Base-by-base conservation (phyloP, 2,329 filamentous ascomycete genomes). In the Thielaviopsis ethacetica region DNA sequence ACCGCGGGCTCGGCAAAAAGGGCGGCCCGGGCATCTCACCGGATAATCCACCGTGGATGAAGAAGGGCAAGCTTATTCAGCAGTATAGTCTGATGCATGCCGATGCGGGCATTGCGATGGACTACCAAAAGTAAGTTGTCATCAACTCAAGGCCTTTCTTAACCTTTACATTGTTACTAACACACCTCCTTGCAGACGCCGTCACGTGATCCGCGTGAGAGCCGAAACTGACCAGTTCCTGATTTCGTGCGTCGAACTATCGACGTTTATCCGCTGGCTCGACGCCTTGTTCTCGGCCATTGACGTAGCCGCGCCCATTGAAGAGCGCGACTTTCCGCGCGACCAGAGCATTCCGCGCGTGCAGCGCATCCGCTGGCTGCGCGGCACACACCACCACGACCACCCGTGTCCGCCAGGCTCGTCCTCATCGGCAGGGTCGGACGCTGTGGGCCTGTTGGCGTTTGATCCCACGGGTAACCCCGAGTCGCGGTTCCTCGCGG, bases 81-180 rank as follows among this genome's bases (percentile, higher is more conserved):
- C 79, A 77, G n/a, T 90, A 88, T 67, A 85, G 82, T 57, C 74
- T 90, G 54, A 78, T 88, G 63, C 83, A 89, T 67, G 86, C 85
- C 22, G 86, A 90, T 68, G 80, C 85, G 22, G 86, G 86, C 12
- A 79, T 89, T 62, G 86, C 86, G 10, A 78, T 81, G 17, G 86
- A 90, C 68, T 85, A 86, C 67, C 76, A 78, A 65, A 86, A 88
- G 77, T 83, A 69, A 65, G 79, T 26, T 54, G 13, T 41, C n/a
- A 17, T 10, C 49, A 41, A 34, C 5, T 9, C 34, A 51, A 51
- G 53, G 19, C n/a, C 44, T 27, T 47, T 19, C 4, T 44, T n/a
- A n/a, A n/a, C 38, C 38, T 34, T 24, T 21, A 26, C 38, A 26
- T 47, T 21, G 4, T 30, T 24, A n/a, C n/a, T 55, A 38, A 59